Conservation (phyloP, 306 rosid genomes). For the Trifolium repens region DNA sequence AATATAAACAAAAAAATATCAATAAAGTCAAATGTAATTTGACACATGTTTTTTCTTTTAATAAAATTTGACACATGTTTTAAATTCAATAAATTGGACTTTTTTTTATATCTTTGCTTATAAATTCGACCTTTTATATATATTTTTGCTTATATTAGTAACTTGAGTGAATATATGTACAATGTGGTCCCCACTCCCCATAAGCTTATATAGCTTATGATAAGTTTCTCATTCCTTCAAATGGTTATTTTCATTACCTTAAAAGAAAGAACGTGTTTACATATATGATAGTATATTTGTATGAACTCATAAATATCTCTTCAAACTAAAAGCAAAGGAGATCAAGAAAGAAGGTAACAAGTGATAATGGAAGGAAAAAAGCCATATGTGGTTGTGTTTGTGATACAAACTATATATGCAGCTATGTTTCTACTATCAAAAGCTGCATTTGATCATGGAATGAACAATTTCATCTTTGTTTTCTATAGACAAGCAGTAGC, state of each 20-base stretch:
- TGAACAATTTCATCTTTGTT: conserved; percentile 67
- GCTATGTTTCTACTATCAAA: conserved; percentile 62
- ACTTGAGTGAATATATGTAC: too few species aligned
- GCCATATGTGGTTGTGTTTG: conserved; percentile 50
- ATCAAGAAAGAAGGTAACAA: not conserved
- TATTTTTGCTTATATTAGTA: too few species aligned
- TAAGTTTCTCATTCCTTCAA: not conserved
- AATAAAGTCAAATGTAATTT: too few species aligned
- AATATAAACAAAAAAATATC: too few species aligned
- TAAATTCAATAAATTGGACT: too few species aligned
- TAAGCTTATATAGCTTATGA: too few species aligned
- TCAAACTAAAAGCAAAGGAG: not conserved
- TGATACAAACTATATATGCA: conserved; percentile 63
- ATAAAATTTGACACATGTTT: too few species aligned
- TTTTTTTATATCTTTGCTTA: too few species aligned
- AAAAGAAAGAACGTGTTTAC: not conserved
- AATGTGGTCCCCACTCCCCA: too few species aligned
- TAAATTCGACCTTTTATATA: too few species aligned
- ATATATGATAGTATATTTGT: not conserved
- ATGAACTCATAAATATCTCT: not conserved
- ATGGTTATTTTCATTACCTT: not conserved
- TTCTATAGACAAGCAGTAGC: conserved; percentile 70
- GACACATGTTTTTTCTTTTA: too few species aligned
- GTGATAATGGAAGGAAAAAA: conserved; percentile 31
- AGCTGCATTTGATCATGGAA: conserved; percentile 72